Conservation (phyloP, 2,329 filamentous ascomycete genomes). For the Ascochyta clinopodiicola region DNA sequence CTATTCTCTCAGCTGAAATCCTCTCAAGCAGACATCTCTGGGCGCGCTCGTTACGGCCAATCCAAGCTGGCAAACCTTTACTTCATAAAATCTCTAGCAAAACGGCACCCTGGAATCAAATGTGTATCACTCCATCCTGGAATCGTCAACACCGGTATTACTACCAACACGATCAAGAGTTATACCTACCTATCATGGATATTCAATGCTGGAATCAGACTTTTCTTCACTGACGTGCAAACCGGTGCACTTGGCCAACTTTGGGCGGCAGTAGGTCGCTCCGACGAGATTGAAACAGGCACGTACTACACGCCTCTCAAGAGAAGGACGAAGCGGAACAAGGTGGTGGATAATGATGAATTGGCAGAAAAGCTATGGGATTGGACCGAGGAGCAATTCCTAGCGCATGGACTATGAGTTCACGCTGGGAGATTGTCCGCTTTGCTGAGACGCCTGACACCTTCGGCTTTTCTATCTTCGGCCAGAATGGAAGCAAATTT, state of each 20-base stretch:
- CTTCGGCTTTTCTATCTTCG: conserved; percentile 31
- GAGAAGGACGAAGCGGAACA: conserved; percentile 3
- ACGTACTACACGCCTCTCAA: conserved; percentile 51
- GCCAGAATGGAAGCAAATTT: conserved; percentile 56
- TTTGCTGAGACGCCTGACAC: conserved; percentile 28
- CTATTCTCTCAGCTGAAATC: too few species aligned
- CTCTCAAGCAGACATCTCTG: too few species aligned
- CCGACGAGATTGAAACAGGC: conserved; percentile 41
- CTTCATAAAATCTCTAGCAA: conserved; percentile 48
- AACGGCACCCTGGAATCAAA: conserved; percentile 51
- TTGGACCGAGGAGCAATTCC: conserved; percentile 31
- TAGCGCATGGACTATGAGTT: background rate
- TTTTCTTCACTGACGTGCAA: conserved; percentile 9
- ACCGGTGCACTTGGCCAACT: conserved; percentile 44
- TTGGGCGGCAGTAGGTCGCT: conserved; percentile 53
- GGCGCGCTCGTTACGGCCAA: too few species aligned
- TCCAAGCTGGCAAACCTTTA: conserved; percentile 50
- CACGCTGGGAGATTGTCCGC: conserved; percentile 23
- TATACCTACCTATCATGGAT: background rate
- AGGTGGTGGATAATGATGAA: conserved; percentile 15
- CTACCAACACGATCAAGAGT: background rate
- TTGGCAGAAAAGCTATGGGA: conserved; percentile 29
- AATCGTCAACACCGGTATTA: conserved; percentile 46
- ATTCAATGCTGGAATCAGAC: background rate
- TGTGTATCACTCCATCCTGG: conserved; percentile 54